These are phyloP conservation scores for Phyllosticta capitalensis DNA, from an alignment of 2,329 filamentous ascomycete species.

Conservation along the genomic window DNA sequence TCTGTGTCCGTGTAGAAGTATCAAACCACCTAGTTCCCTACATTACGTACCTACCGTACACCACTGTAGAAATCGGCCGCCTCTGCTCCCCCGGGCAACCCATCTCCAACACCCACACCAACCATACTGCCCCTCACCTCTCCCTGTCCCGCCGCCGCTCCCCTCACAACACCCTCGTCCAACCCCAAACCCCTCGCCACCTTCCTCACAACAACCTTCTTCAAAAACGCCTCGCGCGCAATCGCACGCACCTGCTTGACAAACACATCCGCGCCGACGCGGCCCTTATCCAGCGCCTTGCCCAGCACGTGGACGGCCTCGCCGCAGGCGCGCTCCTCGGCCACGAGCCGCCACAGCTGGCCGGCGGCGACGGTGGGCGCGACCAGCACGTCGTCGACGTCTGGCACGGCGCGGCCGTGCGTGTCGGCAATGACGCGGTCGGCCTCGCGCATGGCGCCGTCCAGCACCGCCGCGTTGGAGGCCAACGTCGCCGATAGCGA, in stretches of 20 bases:
- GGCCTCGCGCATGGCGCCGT: slow-evolving; percentile 66
- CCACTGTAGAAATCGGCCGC: too few relatives aligned
- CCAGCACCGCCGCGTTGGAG: slow-evolving; percentile 70
- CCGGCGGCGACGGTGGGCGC: slow-evolving; percentile 87
- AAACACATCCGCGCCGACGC: slow-evolving; percentile 63
- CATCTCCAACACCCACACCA: background rate
- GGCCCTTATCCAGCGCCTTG: slow-evolving; percentile 61
- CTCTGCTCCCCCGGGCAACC: background rate
- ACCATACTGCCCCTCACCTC: background rate
- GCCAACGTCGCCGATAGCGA: slow-evolving; percentile 61
- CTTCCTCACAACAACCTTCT: slow-evolving; percentile 71
- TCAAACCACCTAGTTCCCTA: too few relatives aligned
- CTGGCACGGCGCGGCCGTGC: slow-evolving; percentile 55
- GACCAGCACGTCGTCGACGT: slow-evolving; percentile 85
- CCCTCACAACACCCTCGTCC: slow-evolving; percentile 18
- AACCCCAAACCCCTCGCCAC: slow-evolving; percentile 70
- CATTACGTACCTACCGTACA: too few relatives aligned
- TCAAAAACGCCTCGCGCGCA: slow-evolving; percentile 72
- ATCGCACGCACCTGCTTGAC: slow-evolving; percentile 63
- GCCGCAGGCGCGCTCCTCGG: slow-evolving; percentile 77
- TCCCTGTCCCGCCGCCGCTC: background rate
- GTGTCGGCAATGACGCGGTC: slow-evolving; percentile 68
- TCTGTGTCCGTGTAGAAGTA: too few relatives aligned
- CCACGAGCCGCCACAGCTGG: slow-evolving; percentile 80
- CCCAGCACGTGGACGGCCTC: slow-evolving; percentile 81